A percentile compares a stretch with the other conserved stretches of the same genome.
These are phyloP conservation scores for Mycena leptocephala DNA, from an alignment of 768 basidiomycete species.

Conservation along the genomic window DNA sequence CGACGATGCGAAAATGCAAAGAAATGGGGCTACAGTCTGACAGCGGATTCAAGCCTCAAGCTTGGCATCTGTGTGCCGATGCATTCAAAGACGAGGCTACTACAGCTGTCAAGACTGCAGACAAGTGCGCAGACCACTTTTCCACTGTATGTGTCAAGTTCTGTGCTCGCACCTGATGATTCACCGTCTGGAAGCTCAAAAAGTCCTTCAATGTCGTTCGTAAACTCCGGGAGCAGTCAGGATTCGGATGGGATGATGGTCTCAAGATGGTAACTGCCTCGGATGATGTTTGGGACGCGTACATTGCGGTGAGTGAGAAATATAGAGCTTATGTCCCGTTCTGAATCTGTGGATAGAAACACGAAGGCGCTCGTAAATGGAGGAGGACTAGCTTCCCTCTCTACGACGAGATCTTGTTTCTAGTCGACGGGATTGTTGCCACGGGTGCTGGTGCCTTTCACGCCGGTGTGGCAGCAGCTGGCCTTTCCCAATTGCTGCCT, in stretches of 20 bases:
- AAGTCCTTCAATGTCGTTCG: background rate
- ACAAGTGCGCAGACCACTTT: background rate
- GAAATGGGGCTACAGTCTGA: too few relatives aligned
- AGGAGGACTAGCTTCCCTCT: constrained; percentile 28
- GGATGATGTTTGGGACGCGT: background rate
- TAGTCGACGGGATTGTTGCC: constrained; percentile 22
- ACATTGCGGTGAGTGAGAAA: background rate
- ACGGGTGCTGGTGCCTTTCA: constrained; percentile 21
- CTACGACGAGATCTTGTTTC: constrained; percentile 29
- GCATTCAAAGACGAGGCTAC: background rate
- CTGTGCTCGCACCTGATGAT: background rate
- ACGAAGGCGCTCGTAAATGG: constrained; percentile 35
- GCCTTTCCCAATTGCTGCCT: background rate
- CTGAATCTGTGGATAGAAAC: background rate
- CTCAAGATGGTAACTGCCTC: background rate
- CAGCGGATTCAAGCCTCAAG: background rate
- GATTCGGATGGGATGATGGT: background rate
- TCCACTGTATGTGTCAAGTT: background rate
- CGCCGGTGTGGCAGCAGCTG: background rate
- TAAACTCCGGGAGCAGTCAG: background rate
- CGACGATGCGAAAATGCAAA: too few relatives aligned
- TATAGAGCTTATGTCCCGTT: too few relatives aligned
- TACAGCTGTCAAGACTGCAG: too few relatives aligned
- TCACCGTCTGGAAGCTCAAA: background rate
- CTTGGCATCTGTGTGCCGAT: background rate